Evolutionary conservation across 2,329 filamentous ascomycete species (phyloP).

Genomic region (Colletotrichum graminicola): DNA sequence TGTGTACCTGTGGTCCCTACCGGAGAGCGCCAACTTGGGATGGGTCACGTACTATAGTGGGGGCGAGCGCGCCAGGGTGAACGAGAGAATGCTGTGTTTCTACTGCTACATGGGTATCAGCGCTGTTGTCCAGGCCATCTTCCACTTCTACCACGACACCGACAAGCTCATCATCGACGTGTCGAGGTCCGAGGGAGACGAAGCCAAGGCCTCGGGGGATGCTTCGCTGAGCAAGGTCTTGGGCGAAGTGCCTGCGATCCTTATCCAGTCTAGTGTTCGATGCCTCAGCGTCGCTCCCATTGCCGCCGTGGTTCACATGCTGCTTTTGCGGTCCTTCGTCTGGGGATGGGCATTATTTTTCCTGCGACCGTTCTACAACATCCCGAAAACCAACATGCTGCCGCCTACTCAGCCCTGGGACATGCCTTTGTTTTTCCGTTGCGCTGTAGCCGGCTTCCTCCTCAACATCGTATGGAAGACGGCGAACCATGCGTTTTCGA

Average conservation of each 20-base stretch:
- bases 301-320: slow-evolving; percentile 70
- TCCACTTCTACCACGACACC: slow-evolving; percentile 79
- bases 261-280: slow-evolving; percentile 55
- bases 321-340: slow-evolving; percentile 70
- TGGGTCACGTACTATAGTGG: slow-evolving; percentile 78
- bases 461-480: slow-evolving; percentile 81
- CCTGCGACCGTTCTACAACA: slow-evolving; percentile 78
- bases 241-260: slow-evolving; percentile 55
- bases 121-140: slow-evolving; percentile 75
- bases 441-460: slow-evolving; percentile 72
- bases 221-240: slow-evolving; percentile 51
- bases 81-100: slow-evolving; percentile 88
- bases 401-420: slow-evolving; percentile 70
- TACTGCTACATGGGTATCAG: slow-evolving; percentile 77
- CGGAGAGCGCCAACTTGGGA: slow-evolving; percentile 71
- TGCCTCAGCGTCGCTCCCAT: slow-evolving; percentile 56
- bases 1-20: slow-evolving; percentile 80
- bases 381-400: slow-evolving; percentile 78
- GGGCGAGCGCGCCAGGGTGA: slow-evolving; percentile 79
- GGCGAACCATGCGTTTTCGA: slow-evolving; percentile 81
- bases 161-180: slow-evolving; percentile 72
- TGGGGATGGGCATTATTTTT: slow-evolving; percentile 80
- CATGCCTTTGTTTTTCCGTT: slow-evolving; percentile 67
- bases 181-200: slow-evolving; percentile 47
- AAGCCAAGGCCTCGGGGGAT: slow-evolving; percentile 30